A percentile compares a stretch with the other conserved stretches of the same genome.
Conservation (phyloP, 768 basidiomycete genomes). For the Daedalea quercina region DNA sequence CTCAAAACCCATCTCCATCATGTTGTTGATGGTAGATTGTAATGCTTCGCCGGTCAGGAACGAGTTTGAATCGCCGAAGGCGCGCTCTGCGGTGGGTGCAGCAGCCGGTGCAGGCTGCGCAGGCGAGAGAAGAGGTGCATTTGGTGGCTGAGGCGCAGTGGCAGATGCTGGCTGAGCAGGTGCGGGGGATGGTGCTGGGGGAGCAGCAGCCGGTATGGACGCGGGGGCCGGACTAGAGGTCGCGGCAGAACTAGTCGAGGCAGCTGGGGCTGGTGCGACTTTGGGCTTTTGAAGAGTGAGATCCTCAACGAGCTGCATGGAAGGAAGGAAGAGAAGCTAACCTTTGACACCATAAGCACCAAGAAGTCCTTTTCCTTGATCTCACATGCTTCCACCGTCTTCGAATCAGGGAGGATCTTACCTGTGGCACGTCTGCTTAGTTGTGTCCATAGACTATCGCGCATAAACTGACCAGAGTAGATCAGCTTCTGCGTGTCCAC, state of each 20-base stretch:
- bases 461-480: conserved; percentile 61
- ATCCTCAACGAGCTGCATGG: no score
- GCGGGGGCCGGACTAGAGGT: conserved; percentile 26
- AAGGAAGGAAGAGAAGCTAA: no score
- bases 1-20: conserved; percentile 93
- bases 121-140: conserved; percentile 25
- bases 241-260: conserved; percentile 25
- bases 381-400: conserved; percentile 79
- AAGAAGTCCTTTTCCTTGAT: conserved; percentile 99
- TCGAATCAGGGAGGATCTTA: conserved; percentile 84
- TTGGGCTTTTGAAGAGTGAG: no score
- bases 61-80: conserved; percentile 42
- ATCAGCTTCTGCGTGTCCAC: conserved; percentile 85
- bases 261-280: conserved; percentile 32
- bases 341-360: conserved; percentile 99
- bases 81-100: conserved; percentile 22
- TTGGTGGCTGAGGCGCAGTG: conserved; percentile 29
- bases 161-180: conserved; percentile 29
- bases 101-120: conserved; percentile 26
- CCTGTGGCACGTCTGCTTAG: conserved; percentile 40
- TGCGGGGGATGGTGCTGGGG: conserved; percentile 28
- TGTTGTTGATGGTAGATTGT: conserved; percentile 71
- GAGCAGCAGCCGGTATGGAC: conserved; percentile 26
- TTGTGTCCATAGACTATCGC: conserved; percentile 1
- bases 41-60: conserved; percentile 77